phyloP scores from a whole-genome alignment of 148 eudicot species.

The Nyssa sinensis region DNA sequence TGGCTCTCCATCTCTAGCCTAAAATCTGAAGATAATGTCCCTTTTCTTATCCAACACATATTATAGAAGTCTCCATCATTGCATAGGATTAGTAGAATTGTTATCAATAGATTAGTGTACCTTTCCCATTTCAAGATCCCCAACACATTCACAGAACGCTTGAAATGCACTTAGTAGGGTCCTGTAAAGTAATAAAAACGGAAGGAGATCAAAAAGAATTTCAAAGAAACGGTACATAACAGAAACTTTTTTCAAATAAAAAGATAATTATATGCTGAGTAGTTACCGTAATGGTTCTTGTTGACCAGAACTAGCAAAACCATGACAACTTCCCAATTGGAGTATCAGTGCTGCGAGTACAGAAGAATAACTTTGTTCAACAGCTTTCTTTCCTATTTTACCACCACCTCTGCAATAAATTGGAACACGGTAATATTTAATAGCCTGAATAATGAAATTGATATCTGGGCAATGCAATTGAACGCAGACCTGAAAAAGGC shows the following conservation, averaged over 20 bases:
- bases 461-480: constrained; percentile 13
- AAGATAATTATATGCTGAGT: constrained; percentile 2
- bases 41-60: constrained; percentile 2
- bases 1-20: constrained; percentile 81
- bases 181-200: constrained; percentile 39
- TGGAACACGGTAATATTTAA: neutral
- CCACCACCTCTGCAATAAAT: constrained; percentile 85
- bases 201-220: neutral
- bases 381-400: constrained; percentile 85
- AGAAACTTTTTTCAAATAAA: neutral
- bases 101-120: constrained; percentile 27
- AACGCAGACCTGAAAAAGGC: constrained; percentile 80
- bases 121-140: constrained; percentile 99
- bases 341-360: constrained; percentile 83
- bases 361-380: constrained; percentile 84
- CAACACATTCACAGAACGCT: constrained; percentile 98
- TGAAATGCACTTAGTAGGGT: constrained; percentile 84
- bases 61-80: neutral
- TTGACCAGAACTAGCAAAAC: constrained; percentile 70
- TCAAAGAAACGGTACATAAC: constrained; percentile 1
- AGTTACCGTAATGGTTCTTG: constrained; percentile 78
- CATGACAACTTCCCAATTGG: constrained; percentile 92
- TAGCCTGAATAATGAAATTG: neutral
- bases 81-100: constrained; percentile 2
- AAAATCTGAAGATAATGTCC: constrained; percentile 49